Conservation (phyloP, 495 filamentous ascomycete genomes). For the Amniculicola lignicola region DNA sequence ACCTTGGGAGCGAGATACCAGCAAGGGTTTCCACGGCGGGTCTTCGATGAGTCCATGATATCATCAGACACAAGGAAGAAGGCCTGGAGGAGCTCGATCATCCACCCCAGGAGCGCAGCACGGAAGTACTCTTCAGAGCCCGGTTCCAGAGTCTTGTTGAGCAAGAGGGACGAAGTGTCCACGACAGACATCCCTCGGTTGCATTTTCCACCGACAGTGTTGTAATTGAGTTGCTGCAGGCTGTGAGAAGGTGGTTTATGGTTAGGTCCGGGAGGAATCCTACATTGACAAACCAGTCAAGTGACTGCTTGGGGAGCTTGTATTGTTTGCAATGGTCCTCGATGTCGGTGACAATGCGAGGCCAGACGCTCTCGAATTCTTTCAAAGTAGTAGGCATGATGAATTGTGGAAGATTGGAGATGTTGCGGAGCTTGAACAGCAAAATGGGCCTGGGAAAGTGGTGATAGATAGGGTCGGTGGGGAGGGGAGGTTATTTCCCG, state of each 20-base stretch:
- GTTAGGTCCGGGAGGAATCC: background rate
- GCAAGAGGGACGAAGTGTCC: conserved; percentile 79
- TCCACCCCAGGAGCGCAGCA: conserved; percentile 84
- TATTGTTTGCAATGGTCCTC: conserved; percentile 71
- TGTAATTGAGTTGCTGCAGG: conserved; percentile 69
- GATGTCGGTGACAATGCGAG: conserved; percentile 71
- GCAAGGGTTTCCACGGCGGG: conserved; percentile 86
- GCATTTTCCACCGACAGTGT: conserved; percentile 91
- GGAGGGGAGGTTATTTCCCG: background rate
- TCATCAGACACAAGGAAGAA: conserved; percentile 99
- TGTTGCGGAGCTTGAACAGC: no score
- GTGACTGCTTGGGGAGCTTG: conserved; percentile 73
- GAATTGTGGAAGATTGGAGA: no score
- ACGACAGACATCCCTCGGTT: conserved; percentile 98
- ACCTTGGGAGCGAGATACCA: conserved; percentile 89
- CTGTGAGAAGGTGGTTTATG: background rate
- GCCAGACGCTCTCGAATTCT: conserved; percentile 88
- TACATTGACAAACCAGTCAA: conserved; percentile 88
- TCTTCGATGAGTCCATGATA: conserved; percentile 95
- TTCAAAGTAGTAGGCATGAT: conserved; percentile 60
- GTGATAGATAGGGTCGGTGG: background rate
- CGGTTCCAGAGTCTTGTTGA: conserved; percentile 64
- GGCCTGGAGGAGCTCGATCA: conserved; percentile 95
- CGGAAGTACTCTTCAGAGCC: conserved; percentile 71
- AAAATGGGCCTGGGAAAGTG: background rate